phyloP scores from a whole-genome alignment of 23 red algal genomes.

The Gracilaria gracilis region DNA sequence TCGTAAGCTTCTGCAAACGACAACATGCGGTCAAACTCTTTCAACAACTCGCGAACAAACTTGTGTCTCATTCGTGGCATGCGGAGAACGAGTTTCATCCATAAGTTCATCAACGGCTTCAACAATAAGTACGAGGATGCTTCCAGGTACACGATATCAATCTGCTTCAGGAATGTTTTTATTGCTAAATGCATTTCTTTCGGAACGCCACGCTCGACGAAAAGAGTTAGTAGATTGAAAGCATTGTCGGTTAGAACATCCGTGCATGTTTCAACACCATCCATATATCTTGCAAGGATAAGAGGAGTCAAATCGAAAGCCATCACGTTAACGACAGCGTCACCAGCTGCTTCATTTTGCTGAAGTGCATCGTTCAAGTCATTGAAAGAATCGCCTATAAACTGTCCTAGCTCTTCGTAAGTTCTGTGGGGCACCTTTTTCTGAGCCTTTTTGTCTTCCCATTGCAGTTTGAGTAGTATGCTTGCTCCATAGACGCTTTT shows the following conservation, averaged over 20 bases:
- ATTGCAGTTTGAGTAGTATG: slow-evolving; percentile 69
- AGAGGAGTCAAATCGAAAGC: slow-evolving; percentile 57
- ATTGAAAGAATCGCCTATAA: slow-evolving; percentile 1
- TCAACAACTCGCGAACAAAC: slow-evolving; percentile 48
- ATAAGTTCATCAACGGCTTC: slow-evolving; percentile 38
- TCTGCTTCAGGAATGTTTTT: slow-evolving; percentile 36
- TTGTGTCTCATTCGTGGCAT: slow-evolving; percentile 36
- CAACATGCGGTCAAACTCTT: slow-evolving; percentile 60
- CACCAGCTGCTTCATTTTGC: slow-evolving; percentile 26
- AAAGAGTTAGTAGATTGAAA: slow-evolving; percentile 42
- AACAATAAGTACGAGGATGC: slow-evolving; percentile 58
- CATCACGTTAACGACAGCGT: slow-evolving; percentile 31
- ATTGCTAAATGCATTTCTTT: slow-evolving; percentile 67
- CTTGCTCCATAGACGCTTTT: slow-evolving; percentile 66
- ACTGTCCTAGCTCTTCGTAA: slow-evolving; percentile 42
- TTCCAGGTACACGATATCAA: slow-evolving; percentile 54
- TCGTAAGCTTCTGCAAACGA: slow-evolving; percentile 47
- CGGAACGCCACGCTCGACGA: slow-evolving; percentile 33
- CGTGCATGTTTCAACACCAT: slow-evolving; percentile 35
- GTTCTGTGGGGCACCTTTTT: slow-evolving; percentile 56
- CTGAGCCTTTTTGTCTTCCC: slow-evolving; percentile 45
- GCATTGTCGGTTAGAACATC: slow-evolving; percentile 13
- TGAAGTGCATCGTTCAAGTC: slow-evolving; percentile 6
- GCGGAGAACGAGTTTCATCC: slow-evolving; percentile 37
- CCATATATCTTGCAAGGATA: slow-evolving; percentile 41